phyloP scores from a whole-genome alignment of 164 flowering plant species.

The Stephania japonica region DNA sequence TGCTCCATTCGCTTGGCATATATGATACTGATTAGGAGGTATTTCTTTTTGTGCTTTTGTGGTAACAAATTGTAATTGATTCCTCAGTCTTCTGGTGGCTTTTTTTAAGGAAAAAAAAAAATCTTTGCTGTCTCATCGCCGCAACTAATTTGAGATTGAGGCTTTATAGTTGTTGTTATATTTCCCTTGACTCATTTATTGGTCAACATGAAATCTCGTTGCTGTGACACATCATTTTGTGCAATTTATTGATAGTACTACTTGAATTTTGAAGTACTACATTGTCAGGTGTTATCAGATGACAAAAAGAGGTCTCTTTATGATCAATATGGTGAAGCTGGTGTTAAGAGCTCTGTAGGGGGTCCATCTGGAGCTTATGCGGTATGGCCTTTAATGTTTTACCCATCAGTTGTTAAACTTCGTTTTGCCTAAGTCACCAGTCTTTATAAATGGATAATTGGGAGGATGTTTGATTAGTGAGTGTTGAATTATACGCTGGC shows the following conservation, averaged over 20 bases:
- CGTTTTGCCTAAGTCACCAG: neutral
- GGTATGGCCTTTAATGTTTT: constrained; percentile 38
- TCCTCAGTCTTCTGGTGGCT: too few species aligned
- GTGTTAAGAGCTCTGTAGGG: constrained; percentile 79
- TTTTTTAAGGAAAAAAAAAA: too few species aligned
- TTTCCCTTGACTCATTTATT: neutral
- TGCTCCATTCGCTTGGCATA: too few species aligned
- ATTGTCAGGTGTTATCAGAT: constrained; percentile 96
- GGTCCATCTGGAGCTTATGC: constrained; percentile 70
- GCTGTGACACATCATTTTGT: neutral
- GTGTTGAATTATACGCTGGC: neutral
- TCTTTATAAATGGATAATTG: neutral
- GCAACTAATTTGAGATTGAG: too few species aligned
- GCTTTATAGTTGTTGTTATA: too few species aligned
- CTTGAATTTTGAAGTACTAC: constrained; percentile 44
- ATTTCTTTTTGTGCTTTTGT: too few species aligned
- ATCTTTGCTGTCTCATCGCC: too few species aligned
- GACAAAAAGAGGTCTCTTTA: constrained; percentile 90
- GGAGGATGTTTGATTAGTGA: neutral
- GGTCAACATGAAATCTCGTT: neutral
- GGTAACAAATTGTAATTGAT: too few species aligned
- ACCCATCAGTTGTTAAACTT: neutral
- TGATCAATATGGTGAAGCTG: constrained; percentile 98
- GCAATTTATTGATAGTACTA: constrained; percentile 8
- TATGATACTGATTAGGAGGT: too few species aligned